Percentiles rank a stretch among this genome's conserved stretches.
Evolutionary conservation across 805 yeast genomes (phyloP).

Genomic region (Candida nitratophila): DNA sequence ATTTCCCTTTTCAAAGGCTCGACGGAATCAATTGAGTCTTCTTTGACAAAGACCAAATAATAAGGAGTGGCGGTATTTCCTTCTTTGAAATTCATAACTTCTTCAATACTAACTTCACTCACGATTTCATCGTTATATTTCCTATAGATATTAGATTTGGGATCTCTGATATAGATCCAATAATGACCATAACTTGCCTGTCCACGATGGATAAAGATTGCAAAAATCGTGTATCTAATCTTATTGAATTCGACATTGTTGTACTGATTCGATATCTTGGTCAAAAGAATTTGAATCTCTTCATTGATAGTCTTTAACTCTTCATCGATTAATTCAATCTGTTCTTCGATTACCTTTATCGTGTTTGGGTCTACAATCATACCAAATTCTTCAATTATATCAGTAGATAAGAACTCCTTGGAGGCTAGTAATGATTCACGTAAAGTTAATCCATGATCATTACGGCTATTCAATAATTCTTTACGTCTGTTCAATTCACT

Average conservation of each 20-base stretch:
- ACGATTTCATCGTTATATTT: slow-evolving; percentile 95
- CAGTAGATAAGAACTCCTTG: slow-evolving; percentile 44
- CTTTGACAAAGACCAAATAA: slow-evolving; percentile 75
- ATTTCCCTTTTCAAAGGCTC: slow-evolving; percentile 58
- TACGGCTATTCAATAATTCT: slow-evolving; percentile 33
- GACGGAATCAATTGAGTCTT: slow-evolving; percentile 47
- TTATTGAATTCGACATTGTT: slow-evolving; percentile 38
- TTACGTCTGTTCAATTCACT: slow-evolving; percentile 35
- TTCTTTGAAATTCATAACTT: slow-evolving; percentile 58
- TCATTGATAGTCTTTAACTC: slow-evolving; percentile 33
- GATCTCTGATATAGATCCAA: slow-evolving; percentile 89
- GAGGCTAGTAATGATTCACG: slow-evolving; percentile 52
- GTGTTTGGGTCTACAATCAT: slow-evolving; percentile 38
- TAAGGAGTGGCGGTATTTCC: slow-evolving; percentile 92
- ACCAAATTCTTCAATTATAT: slow-evolving; percentile 27
- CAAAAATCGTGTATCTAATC: slow-evolving; percentile 78
- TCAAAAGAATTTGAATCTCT: slow-evolving; percentile 37
- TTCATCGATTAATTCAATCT: slow-evolving; percentile 38
- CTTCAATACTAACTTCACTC: slow-evolving; percentile 63
- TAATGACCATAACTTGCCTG: slow-evolving; percentile 96
- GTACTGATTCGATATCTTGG: slow-evolving; percentile 53
- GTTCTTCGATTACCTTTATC: slow-evolving; percentile 37
- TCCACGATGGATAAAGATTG: slow-evolving; percentile 91
- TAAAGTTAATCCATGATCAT: slow-evolving; percentile 43
- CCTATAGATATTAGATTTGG: slow-evolving; percentile 58